Conservation (phyloP, 306 rosid species). For the Quercus agrifolia region DNA sequence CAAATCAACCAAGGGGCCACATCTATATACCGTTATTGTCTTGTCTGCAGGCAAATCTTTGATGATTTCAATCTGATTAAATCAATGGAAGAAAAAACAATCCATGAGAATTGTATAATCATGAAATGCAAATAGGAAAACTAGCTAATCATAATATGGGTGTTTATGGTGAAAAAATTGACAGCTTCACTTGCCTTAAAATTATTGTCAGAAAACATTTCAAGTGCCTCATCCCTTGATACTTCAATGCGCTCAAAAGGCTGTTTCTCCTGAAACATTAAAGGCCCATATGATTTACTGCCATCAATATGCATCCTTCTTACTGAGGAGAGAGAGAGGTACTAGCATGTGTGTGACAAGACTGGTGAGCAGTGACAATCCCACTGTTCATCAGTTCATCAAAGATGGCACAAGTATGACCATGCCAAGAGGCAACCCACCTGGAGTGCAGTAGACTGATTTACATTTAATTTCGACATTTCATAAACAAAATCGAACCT, state of each 20-base stretch:
- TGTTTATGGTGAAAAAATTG: not conserved
- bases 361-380: not conserved
- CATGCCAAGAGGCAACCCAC: not conserved
- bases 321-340: not conserved
- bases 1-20: constrained; percentile 92
- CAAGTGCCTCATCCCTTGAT: constrained; percentile 77
- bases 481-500: not conserved
- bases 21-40: constrained; percentile 93
- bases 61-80: constrained; percentile 82
- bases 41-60: constrained; percentile 89
- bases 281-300: not conserved
- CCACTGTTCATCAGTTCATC: not conserved
- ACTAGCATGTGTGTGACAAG: not conserved
- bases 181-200: constrained; percentile 65
- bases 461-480: not conserved
- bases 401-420: not conserved
- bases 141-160: not conserved
- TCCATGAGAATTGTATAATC: not conserved
- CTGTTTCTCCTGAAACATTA: constrained; percentile 63
- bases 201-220: constrained; percentile 75
- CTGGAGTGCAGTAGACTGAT: not conserved
- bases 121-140: constrained; percentile 14
- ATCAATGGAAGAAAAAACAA: constrained; percentile 5
- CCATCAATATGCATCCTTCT: not conserved
- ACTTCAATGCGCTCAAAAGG: constrained; percentile 98